phyloP scores from a whole-genome alignment of 768 basidiomycete species.

The Gymnopilus junonius region DNA sequence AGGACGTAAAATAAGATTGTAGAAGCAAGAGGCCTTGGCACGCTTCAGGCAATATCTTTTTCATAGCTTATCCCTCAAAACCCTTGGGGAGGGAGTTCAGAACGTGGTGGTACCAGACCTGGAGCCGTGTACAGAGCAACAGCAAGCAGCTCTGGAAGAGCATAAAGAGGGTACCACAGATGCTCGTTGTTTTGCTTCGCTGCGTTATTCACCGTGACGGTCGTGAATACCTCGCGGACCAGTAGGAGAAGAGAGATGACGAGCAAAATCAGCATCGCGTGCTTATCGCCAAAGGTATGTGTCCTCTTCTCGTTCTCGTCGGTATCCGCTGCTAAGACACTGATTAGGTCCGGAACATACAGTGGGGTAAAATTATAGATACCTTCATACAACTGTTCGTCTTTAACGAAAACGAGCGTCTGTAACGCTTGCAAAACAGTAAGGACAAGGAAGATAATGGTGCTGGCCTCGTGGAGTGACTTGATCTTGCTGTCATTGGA shows the following conservation, averaged over 20 bases:
- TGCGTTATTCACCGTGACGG: slow-evolving; percentile 33
- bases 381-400: slow-evolving; percentile 18
- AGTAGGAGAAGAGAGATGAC: slow-evolving; percentile 40
- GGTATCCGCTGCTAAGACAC: not conserved
- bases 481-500: slow-evolving; percentile 17
- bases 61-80: no score
- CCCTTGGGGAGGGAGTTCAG: not conserved
- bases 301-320: slow-evolving; percentile 7
- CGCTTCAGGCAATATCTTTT: no score
- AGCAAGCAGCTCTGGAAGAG: slow-evolving; percentile 42
- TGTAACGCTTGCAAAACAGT: slow-evolving; percentile 36
- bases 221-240: slow-evolving; percentile 40
- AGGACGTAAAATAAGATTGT: no score
- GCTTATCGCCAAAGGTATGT: slow-evolving; percentile 26
- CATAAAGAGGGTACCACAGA: slow-evolving; percentile 46
- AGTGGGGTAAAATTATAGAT: not conserved
- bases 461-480: slow-evolving; percentile 36
- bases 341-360: not conserved
- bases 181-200: slow-evolving; percentile 35
- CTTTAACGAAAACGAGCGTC: slow-evolving; percentile 27
- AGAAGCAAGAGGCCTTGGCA: no score
- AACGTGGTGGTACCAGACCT: slow-evolving; percentile 34
- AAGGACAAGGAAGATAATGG: slow-evolving; percentile 39
- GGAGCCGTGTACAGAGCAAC: slow-evolving; percentile 38
- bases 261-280: slow-evolving; percentile 35